Conservation (phyloP, 2,329 filamentous ascomycete species). For the Paecilomyces fulvus region DNA sequence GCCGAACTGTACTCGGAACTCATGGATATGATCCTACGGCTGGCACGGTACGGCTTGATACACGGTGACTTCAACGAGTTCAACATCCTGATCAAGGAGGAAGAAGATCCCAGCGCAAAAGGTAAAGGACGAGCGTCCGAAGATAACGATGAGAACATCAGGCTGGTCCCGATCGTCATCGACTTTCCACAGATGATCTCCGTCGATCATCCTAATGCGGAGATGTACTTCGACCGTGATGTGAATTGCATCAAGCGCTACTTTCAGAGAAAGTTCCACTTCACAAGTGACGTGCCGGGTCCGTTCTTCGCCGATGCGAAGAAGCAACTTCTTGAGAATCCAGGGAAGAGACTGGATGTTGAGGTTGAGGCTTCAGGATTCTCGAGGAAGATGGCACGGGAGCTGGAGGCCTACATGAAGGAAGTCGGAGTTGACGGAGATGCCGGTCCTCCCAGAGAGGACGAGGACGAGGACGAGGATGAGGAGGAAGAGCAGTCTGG, state of each 20-base stretch:
- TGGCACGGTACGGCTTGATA: constrained; percentile 82
- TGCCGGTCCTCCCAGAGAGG: constrained; percentile 28
- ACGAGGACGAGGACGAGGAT: constrained; percentile 29
- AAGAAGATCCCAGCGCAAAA: constrained; percentile 27
- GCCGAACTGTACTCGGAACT: constrained; percentile 84
- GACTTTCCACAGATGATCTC: constrained; percentile 99
- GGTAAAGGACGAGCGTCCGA: constrained; percentile 30
- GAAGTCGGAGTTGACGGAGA: constrained; percentile 53
- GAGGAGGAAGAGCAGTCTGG: constrained; percentile 25
- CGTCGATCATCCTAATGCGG: constrained; percentile 84
- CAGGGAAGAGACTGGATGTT: constrained; percentile 67
- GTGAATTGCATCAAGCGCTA: constrained; percentile 93
- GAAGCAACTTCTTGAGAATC: constrained; percentile 57
- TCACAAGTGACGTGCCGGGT: constrained; percentile 69
- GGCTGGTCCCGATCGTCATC: constrained; percentile 73
- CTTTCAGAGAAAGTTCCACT: constrained; percentile 82
- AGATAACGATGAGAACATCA: constrained; percentile 35
- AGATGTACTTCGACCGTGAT: constrained; percentile 96
- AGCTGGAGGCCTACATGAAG: constrained; percentile 84
- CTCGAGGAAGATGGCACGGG: constrained; percentile 92
- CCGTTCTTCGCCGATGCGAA: constrained; percentile 80
- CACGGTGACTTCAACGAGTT: constrained; percentile 99
- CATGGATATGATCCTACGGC: constrained; percentile 72
- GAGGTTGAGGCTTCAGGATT: constrained; percentile 89
- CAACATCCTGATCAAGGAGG: constrained; percentile 90